Evolutionary conservation across 1,284 basidiomycete species (phyloP).

Genomic region (Malassezia equina): DNA sequence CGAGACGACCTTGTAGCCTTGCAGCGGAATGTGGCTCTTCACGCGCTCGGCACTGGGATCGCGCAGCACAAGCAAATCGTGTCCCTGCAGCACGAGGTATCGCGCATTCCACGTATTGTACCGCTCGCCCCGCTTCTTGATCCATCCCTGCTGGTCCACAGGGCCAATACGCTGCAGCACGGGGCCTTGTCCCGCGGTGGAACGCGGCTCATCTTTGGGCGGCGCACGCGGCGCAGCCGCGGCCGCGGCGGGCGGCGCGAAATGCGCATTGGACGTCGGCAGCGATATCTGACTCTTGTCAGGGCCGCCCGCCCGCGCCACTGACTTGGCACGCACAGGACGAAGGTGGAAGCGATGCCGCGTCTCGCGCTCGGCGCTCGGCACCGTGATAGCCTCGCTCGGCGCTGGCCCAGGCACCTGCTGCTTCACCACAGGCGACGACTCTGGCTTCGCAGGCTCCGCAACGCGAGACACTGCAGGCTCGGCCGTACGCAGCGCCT

Average conservation of each 20-base stretch:
- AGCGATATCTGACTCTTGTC: conserved; percentile 42
- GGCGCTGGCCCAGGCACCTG: conserved; percentile 9
- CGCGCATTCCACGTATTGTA: conserved; percentile 88
- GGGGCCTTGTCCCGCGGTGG: conserved; percentile 2
- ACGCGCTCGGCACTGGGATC: conserved; percentile 54
- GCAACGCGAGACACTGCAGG: background rate
- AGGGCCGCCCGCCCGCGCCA: background rate
- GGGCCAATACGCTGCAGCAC: conserved; percentile 43
- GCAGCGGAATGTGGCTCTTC: conserved; percentile 86
- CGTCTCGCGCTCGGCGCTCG: background rate
- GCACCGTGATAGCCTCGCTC: conserved; percentile 7
- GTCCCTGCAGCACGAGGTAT: conserved; percentile 92
- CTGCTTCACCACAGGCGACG: no score
- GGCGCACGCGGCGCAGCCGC: conserved; percentile 14
- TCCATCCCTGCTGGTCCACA: conserved; percentile 57
- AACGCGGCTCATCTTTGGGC: background rate
- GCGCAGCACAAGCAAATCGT: conserved; percentile 45
- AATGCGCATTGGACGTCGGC: conserved; percentile 38
- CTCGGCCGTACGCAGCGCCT: background rate
- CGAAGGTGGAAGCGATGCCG: background rate
- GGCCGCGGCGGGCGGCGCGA: no score
- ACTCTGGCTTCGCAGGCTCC: background rate
- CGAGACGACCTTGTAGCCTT: conserved; percentile 82
- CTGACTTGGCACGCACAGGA: background rate
- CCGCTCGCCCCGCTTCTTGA: conserved; percentile 86